Conservation (phyloP, 768 basidiomycete species). For the Phaeolepiota aurea region DNA sequence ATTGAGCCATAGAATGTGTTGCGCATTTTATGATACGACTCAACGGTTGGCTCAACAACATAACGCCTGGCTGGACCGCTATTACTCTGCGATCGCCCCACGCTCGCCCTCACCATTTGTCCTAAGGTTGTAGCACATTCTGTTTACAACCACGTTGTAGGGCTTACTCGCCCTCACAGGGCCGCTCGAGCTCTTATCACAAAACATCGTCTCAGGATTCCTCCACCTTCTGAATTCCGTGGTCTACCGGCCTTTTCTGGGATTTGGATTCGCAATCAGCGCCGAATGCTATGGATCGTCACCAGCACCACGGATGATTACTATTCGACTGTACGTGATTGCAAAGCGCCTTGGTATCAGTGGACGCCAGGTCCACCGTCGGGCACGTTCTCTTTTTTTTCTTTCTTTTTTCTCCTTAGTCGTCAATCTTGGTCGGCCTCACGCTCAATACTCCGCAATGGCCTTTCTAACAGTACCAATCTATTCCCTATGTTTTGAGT, state of each 20-base stretch:
- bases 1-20: constrained; percentile 43
- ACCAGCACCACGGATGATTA: constrained; percentile 50
- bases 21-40: constrained; percentile 67
- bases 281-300: constrained; percentile 56
- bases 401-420: constrained; percentile 2
- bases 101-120: constrained; percentile 11
- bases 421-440: too few species aligned
- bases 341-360: constrained; percentile 65
- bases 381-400: constrained; percentile 35
- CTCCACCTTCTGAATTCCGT: constrained; percentile 76
- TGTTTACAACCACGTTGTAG: constrained; percentile 7
- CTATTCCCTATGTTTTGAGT: constrained; percentile 59
- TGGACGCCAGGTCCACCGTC: constrained; percentile 62
- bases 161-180: constrained; percentile 69
- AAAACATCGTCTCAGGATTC: constrained; percentile 79
- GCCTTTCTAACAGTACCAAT: constrained; percentile 68
- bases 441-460: constrained; percentile 13
- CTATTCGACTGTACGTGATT: constrained; percentile 49
- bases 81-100: too few species aligned
- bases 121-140: background rate
- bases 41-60: constrained; percentile 68
- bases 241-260: constrained; percentile 70
- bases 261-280: constrained; percentile 80
- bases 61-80: constrained; percentile 78
- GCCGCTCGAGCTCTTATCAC: constrained; percentile 69